Percentiles rank a stretch among this genome's conserved stretches.
Conservation (phyloP, 495 filamentous ascomycete species). For the Pseudevernia furfuracea region DNA sequence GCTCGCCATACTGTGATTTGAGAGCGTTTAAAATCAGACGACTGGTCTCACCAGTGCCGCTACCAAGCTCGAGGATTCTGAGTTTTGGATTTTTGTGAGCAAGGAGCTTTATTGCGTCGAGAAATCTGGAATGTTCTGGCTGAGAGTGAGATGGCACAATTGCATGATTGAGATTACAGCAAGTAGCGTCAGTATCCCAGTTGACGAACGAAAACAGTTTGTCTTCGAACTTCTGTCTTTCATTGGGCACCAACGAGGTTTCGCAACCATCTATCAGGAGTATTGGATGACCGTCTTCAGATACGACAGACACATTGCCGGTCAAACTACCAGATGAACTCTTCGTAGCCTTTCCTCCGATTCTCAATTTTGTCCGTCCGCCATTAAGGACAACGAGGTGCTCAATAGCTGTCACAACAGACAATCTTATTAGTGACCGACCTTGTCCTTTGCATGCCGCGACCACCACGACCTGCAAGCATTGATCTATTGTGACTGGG, state of each 20-base stretch:
- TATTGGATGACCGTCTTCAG: not conserved
- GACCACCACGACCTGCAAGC: conserved; percentile 5
- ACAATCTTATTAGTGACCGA: not conserved
- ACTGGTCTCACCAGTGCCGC: not conserved
- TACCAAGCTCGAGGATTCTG: conserved; percentile 6
- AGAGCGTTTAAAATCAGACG: not conserved
- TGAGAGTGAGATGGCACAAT: not conserved
- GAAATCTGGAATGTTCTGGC: not conserved
- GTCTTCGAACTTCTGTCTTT: not conserved
- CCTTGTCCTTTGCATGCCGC: conserved; percentile 11
- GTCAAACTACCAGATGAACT: not conserved
- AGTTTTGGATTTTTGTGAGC: conserved; percentile 11
- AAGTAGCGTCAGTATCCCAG: conserved; percentile 8
- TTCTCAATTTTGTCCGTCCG: not conserved
- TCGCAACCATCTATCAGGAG: conserved; percentile 4
- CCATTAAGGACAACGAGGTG: conserved; percentile 5
- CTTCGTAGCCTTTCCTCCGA: conserved; percentile 1
- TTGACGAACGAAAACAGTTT: conserved; percentile 3
- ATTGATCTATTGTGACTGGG: conserved; percentile 8
- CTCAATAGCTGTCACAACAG: conserved; percentile 7
- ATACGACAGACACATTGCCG: not conserved
- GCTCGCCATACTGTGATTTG: not conserved
- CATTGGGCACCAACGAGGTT: not conserved
- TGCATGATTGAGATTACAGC: not conserved
- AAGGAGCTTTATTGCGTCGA: conserved; percentile 5